Evolutionary conservation across 768 basidiomycete species (phyloP).

Genomic region (Podaxis rugospora): DNA sequence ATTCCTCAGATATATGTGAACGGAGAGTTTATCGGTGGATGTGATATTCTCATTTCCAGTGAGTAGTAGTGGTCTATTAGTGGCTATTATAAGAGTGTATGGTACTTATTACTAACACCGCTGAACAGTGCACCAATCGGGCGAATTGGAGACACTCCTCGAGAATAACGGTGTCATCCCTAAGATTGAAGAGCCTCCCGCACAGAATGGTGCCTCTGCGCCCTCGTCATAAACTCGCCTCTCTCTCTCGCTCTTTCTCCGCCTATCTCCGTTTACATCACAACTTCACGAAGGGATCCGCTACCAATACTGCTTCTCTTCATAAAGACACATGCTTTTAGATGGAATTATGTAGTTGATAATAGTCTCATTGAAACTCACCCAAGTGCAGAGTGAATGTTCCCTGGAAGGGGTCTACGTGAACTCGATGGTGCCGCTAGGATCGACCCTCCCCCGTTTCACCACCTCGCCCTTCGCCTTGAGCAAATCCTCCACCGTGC

Average conservation of each 20-base stretch:
- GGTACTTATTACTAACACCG: background rate
- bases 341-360: background rate
- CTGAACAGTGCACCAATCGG: constrained; percentile 86
- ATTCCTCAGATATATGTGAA: constrained; percentile 93
- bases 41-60: constrained; percentile 92
- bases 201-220: background rate
- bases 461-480: constrained; percentile 76
- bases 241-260: background rate
- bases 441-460: constrained; percentile 41
- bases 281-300: background rate
- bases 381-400: background rate
- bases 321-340: background rate
- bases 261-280: background rate
- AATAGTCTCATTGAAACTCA: background rate
- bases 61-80: constrained; percentile 30
- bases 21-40: constrained; percentile 95
- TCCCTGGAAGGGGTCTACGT: constrained; percentile 18
- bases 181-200: constrained; percentile 28
- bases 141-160: constrained; percentile 83
- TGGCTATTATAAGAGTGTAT: background rate
- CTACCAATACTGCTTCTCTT: background rate
- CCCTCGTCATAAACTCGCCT: background rate
- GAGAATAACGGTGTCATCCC: constrained; percentile 69
- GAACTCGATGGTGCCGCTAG: constrained; percentile 55
- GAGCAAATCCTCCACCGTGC: constrained; percentile 82